Base-by-base conservation (phyloP, 345 rosid species). In the Populus deltoides region DNA sequence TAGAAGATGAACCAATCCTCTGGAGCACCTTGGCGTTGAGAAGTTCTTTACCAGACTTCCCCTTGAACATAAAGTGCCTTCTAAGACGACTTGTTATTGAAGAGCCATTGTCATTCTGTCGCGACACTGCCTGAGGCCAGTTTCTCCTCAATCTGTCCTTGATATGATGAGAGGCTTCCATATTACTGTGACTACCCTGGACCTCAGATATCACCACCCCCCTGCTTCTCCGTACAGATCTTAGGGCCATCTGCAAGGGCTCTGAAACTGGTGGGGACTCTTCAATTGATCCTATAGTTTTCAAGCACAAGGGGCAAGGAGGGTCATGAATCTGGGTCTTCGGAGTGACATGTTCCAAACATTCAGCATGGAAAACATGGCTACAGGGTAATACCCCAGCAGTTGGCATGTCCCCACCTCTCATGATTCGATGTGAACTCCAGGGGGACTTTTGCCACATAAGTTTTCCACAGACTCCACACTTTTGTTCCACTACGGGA, bases 341-440 rank as follows among this genome's bases (percentile, higher is more conserved):
- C 20, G 95, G 89, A 1, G 94, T 90, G 73, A 84, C 79, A 81
- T 94, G 91, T 71, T 94, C 98, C 90, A 94, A 86, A 85, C 98
- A 94, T 77, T 94, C 97, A 6, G 93, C 93, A 80, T 94, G 98
- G 83, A 86, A 94, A 63, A 92, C 90, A 31, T 94, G 98, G 68
- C 93, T 83, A 78, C 97, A 94, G 6, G 93, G 87, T 68, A 94
- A 86, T n/a, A 94, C 84, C 35, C 97, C 97, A 49, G 97, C 89
- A 38, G 79, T 80, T 36, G 97, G 97, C 95, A 92, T 88, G 82
- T 93, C 97, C 39, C 87, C 71, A 51, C 91, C 86, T 86, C 92
- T 90, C 83, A 94, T 36, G 62, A 91, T 90, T 62, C 94, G 89
- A 59, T 88, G 82, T 2, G 97, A 90, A 78, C 94, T 86, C 97